Conservation (phyloP, 768 basidiomycete genomes). For the Suillus paluster region DNA sequence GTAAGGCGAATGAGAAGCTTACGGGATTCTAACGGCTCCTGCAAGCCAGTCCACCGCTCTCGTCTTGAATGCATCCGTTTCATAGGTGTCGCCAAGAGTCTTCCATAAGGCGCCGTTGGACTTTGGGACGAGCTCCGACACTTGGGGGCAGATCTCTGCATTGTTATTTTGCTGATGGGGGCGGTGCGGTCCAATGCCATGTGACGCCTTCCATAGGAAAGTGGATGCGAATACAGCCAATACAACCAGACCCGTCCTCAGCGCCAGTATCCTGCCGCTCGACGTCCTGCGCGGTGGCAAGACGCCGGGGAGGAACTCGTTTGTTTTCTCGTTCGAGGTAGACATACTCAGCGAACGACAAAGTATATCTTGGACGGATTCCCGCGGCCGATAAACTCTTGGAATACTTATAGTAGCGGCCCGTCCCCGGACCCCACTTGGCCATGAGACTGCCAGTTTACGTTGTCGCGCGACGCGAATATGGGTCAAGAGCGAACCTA, state of each 20-base stretch:
- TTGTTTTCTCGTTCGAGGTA: conserved; percentile 12
- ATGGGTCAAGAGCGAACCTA: not conserved
- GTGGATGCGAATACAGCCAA: conserved; percentile 23
- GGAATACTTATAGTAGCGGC: not conserved
- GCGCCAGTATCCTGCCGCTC: conserved; percentile 10
- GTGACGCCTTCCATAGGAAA: conserved; percentile 13
- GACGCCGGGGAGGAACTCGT: conserved; percentile 18
- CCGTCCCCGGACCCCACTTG: not conserved
- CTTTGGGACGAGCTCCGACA: conserved; percentile 33
- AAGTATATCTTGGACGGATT: not conserved
- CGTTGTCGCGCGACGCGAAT: not conserved
- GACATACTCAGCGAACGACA: conserved; percentile 19
- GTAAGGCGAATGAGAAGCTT: conserved; percentile 20
- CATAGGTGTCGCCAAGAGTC: conserved; percentile 33
- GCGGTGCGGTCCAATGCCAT: not conserved
- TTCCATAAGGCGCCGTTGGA: conserved; percentile 40
- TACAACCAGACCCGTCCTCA: conserved; percentile 14
- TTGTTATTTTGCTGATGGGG: conserved; percentile 4
- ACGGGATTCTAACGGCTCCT: conserved; percentile 46
- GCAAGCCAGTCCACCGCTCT: conserved; percentile 42
- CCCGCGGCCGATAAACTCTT: not conserved
- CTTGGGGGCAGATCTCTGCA: conserved; percentile 40
- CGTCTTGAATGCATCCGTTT: conserved; percentile 39
- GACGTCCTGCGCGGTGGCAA: conserved; percentile 9
- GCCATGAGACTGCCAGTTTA: not conserved